Evolutionary conservation across 2,329 filamentous ascomycete species (phyloP), one percentile per base, ranked within the genome.

Genomic region (Reticulascus tulasneorum): DNA sequence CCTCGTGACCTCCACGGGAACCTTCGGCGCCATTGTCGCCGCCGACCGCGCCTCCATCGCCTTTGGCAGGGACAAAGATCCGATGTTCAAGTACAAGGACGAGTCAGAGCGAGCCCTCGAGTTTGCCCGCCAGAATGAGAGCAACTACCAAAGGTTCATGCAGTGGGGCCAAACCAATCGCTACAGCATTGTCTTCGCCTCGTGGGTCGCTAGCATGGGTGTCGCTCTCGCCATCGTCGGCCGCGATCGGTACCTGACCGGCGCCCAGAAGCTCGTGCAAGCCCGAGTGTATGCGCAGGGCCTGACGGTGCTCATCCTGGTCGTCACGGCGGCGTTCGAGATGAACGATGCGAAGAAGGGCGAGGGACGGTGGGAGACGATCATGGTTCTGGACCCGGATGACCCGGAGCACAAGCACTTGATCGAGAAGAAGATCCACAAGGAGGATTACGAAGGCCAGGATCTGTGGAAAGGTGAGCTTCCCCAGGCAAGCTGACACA

Each of bases 211-310:
- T 24, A 81, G 80, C 51, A 91, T 96, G 80, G 79, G 73, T 40
- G 63, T 82, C 26, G 82, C 86, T 5, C 76, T 93, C 48, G 79
- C 72, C 37, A 59, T 94, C 20, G 88, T 96, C 46, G 79, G 84
- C 54, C 78, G 87, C 45, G 87, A 87, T 59, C 81, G 77, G 47
- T 86, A 82, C 57, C 71, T 94, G 29, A 78, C 75, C 32, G 82
- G 79, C 3, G 67, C 76, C 42, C 90, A 96, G 71, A 95, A 95
- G 73, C 68, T 96, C 16, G 90, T 96, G 12, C 90, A 96, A 73
- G 90, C 89, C 17, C 83, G 90, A 76, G 84, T 96, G 47, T 95
- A 95, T 64, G 90, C 90, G 4, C 90, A 96, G 69, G 88, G 86
- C 6, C 68, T 94, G 51, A 94, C 90, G 6, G 70, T 96, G 29